Conservation (phyloP, 2,329 filamentous ascomycete genomes). For the Colletotrichum filicis region DNA sequence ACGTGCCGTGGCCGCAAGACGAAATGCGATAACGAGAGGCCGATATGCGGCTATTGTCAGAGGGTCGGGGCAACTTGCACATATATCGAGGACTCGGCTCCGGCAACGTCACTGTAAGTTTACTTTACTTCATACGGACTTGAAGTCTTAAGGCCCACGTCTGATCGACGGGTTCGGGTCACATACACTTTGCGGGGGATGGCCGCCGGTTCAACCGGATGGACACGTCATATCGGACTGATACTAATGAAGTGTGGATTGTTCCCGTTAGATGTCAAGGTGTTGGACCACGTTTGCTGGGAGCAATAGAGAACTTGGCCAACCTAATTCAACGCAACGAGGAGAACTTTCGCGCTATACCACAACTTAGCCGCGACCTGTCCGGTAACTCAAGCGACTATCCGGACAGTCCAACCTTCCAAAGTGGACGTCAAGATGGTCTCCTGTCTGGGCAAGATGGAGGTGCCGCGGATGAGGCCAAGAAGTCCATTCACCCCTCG, state of each 20-base stretch:
- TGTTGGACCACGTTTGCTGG: constrained; percentile 25
- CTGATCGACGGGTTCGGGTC: neutral
- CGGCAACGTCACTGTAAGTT: constrained; percentile 31
- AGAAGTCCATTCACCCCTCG: neutral
- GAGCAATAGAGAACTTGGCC: constrained; percentile 31
- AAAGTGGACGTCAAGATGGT: neutral
- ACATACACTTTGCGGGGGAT: neutral
- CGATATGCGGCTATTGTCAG: constrained; percentile 49
- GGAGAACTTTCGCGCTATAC: constrained; percentile 32
- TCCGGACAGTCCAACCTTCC: constrained; percentile 26
- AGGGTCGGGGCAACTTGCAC: constrained; percentile 46
- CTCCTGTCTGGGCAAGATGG: constrained; percentile 2
- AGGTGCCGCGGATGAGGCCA: neutral
- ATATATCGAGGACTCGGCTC: constrained; percentile 38
- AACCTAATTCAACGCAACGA: constrained; percentile 34
- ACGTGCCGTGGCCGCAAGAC: constrained; percentile 50
- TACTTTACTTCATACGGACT: neutral
- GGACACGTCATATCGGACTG: neutral
- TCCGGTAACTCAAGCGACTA: constrained; percentile 30
- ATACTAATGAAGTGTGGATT: constrained; percentile 4
- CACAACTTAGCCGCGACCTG: constrained; percentile 29
- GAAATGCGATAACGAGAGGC: constrained; percentile 51
- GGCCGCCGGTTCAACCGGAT: neutral
- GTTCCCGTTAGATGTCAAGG: constrained; percentile 23
- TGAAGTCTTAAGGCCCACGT: neutral